Conservation (phyloP, 2,329 filamentous ascomycete genomes). For the Aureobasidium sp. region DNA sequence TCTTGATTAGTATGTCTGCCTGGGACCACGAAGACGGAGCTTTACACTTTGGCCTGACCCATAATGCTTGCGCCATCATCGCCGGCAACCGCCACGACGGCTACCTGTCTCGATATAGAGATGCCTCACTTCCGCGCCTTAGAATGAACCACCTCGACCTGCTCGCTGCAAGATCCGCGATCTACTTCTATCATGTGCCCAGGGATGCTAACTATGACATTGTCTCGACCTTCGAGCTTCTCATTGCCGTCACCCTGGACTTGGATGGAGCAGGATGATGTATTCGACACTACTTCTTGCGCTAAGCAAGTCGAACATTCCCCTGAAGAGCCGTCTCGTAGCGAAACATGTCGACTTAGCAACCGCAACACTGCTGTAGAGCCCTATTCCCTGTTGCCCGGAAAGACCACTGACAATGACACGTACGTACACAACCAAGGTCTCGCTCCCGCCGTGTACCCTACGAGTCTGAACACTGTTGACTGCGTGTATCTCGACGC, state of each 20-base stretch:
- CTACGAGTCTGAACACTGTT: not conserved
- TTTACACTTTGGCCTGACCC: conserved; percentile 3
- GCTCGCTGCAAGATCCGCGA: not conserved
- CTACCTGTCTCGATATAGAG: not conserved
- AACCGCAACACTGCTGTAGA: not conserved
- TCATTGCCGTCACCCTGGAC: not conserved
- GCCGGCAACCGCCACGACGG: conserved; percentile 2
- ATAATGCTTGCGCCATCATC: conserved; percentile 9
- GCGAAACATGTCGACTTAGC: not conserved
- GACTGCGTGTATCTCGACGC: conserved; percentile 1
- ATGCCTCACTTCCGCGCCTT: not conserved
- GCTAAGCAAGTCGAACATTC: not conserved
- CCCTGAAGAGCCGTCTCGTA: not conserved
- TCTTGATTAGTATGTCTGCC: not conserved
- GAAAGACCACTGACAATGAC: not conserved
- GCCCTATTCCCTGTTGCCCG: not conserved
- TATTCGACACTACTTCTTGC: conserved; percentile 1
- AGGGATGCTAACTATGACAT: not conserved
- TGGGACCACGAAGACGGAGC: conserved; percentile 1
- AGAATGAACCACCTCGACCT: not conserved
- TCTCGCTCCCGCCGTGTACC: not conserved
- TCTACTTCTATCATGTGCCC: conserved; percentile 2
- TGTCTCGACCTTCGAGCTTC: not conserved
- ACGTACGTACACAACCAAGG: not conserved
- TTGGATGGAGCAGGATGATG: conserved; percentile 3